Evolutionary conservation across 31 red algal species (phyloP).

Genomic region (Bonnemaisonia californica): DNA sequence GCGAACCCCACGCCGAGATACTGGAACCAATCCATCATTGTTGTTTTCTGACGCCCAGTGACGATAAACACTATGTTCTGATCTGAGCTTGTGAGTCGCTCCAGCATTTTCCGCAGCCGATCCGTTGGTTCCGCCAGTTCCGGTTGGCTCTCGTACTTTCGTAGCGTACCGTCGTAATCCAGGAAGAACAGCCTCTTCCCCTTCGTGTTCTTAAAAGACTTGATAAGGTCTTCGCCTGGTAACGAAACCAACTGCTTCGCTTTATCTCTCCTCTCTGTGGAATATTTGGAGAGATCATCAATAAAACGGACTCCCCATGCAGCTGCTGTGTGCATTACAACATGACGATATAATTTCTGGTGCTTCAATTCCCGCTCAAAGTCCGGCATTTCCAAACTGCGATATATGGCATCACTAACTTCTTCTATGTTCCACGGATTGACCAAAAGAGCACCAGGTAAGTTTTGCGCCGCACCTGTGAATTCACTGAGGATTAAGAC

Average conservation of each 20-base stretch:
- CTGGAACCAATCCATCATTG: slow-evolving; percentile 76
- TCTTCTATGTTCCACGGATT: slow-evolving; percentile 96
- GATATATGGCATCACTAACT: slow-evolving; percentile 80
- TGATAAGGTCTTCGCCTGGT: slow-evolving; percentile 19
- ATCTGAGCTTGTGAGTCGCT: slow-evolving; percentile 45
- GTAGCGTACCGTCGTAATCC: slow-evolving; percentile 96
- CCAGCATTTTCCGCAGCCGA: slow-evolving; percentile 49
- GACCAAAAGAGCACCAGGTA: slow-evolving; percentile 86
- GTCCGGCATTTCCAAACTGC: slow-evolving; percentile 81
- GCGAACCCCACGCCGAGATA: slow-evolving; percentile 73
- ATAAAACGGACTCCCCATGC: slow-evolving; percentile 88
- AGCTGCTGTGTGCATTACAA: slow-evolving; percentile 82
- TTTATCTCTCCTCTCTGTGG: slow-evolving; percentile 56
- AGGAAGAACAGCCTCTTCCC: slow-evolving; percentile 79
- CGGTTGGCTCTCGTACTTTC: slow-evolving; percentile 77
- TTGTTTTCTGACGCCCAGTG: slow-evolving; percentile 81
- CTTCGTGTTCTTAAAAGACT: slow-evolving; percentile 31
- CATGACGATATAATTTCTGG: slow-evolving; percentile 87
- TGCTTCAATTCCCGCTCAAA: slow-evolving; percentile 81
- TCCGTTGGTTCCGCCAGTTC: slow-evolving; percentile 70
- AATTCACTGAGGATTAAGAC: slow-evolving; percentile 90
- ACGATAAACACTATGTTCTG: slow-evolving; percentile 88
- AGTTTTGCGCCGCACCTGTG: slow-evolving; percentile 87
- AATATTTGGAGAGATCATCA: slow-evolving; percentile 75
- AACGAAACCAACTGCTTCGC: slow-evolving; percentile 54